Base-by-base conservation (phyloP, 208 protist genomes). In the Trypanosoma cruzi region DNA sequence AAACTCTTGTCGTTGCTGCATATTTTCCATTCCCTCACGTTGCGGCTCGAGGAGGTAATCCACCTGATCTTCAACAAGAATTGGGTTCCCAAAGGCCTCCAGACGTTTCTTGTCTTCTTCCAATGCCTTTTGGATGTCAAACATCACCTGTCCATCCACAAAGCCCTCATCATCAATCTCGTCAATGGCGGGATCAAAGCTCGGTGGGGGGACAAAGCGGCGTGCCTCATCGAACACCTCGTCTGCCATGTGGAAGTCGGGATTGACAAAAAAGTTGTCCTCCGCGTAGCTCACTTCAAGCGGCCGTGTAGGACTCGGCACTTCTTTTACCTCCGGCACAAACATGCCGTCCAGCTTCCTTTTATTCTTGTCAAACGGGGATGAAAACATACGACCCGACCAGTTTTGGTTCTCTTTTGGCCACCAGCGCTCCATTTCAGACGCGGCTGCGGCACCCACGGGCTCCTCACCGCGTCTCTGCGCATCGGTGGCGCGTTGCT, bases 11-110 rank as follows among this genome's bases (percentile, higher is more conserved):
- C 86, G 85, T 73, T 96, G 88, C 73, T 88, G 79, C 11, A 92
- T 71, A 66, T 91, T 92, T 57, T 92, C 88, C 48, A 90, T 73
- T 1, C 86, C 88, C n/a, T 93, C 84, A 11, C 90, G 90, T 68
- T 92, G 86, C 28, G 90, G 87, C 26, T 86, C 81, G 26, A 96
- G 80, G 4, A 96, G 82, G 64, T 84, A 81, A 68, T 96, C 86
- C 44, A 96, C 82, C 71, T 96, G 87, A 65, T 96, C 90, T 74
- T 96, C 86, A 13, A 92, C 88, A 52, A 84, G 66, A 72, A 96
- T 77, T 32, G 90, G 90, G 72, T 96, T 96, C 59, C 87, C 90
- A 77, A 96, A 94, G 4, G 90, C 90, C 75, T 96, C 90, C 20
- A 96, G 79, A 31, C 87, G 79, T 73, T 73, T 68, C 69, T 88